Conservation (phyloP, 192 early-diverging fungal species). For the Coemansia erecta region DNA sequence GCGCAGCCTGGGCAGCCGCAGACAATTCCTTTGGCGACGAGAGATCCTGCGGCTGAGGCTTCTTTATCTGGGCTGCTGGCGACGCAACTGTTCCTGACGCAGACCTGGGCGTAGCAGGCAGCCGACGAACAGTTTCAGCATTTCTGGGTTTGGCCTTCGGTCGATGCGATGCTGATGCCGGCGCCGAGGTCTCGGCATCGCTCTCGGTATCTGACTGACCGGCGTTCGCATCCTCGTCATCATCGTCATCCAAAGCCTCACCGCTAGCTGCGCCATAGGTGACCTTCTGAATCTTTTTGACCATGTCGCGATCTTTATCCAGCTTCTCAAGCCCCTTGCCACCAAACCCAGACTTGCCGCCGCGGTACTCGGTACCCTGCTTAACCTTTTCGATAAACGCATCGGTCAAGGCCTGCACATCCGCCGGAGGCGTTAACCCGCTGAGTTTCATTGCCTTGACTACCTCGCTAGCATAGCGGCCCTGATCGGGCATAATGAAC, state of each 20-base stretch:
- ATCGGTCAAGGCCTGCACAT: slow-evolving; percentile 78
- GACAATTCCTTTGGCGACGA: slow-evolving; percentile 23
- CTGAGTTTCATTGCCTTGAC: slow-evolving; percentile 84
- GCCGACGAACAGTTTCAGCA: slow-evolving; percentile 54
- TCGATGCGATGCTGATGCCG: slow-evolving; percentile 32
- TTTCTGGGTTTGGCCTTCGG: slow-evolving; percentile 54
- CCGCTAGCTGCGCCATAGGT: slow-evolving; percentile 69
- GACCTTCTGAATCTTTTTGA: slow-evolving; percentile 91
- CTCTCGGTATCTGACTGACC: slow-evolving; percentile 44
- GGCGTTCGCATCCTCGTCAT: slow-evolving; percentile 62
- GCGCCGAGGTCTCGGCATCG: slow-evolving; percentile 6
- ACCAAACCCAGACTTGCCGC: slow-evolving; percentile 73
- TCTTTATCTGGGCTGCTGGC: slow-evolving; percentile 11
- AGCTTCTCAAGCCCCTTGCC: slow-evolving; percentile 95
- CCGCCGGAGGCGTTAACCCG: slow-evolving; percentile 68
- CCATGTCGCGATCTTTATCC: slow-evolving; percentile 85
- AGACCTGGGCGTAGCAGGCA: slow-evolving; percentile 59
- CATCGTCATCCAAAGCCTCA: slow-evolving; percentile 58
- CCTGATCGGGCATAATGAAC: slow-evolving; percentile 93
- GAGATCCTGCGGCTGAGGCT: slow-evolving; percentile 12
- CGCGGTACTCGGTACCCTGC: slow-evolving; percentile 23
- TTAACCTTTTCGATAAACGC: slow-evolving; percentile 43
- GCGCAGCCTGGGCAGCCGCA: slow-evolving; percentile 34
- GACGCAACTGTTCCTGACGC: slow-evolving; percentile 33
- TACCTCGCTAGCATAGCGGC: slow-evolving; percentile 87